Percentiles rank a stretch among this genome's conserved stretches.
phyloP scores from a whole-genome alignment of 2,329 filamentous ascomycete species.

The Stemphylium lycopersici region DNA sequence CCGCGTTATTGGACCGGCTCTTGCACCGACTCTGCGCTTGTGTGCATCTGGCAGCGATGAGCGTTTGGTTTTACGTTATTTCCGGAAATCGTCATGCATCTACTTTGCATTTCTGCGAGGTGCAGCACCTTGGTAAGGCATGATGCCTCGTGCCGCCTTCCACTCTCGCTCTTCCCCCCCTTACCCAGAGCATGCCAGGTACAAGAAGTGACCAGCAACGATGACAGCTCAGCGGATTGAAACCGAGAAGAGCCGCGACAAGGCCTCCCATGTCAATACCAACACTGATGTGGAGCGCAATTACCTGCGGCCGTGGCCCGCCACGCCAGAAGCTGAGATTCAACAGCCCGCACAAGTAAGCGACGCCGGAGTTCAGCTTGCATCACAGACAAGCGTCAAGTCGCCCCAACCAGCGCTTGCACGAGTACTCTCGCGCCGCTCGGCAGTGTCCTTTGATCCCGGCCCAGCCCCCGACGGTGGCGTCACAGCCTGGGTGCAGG shows the following conservation, averaged over 20 bases:
- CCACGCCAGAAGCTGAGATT: constrained; percentile 24
- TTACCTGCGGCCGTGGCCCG: constrained; percentile 18
- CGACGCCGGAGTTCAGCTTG: constrained; percentile 6
- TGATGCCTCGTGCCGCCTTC: no score
- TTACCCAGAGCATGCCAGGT: not conserved
- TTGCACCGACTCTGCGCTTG: not conserved
- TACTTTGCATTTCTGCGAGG: not conserved
- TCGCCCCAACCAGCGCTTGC: constrained; percentile 13
- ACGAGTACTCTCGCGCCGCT: constrained; percentile 30
- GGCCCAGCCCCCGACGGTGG: constrained; percentile 56
- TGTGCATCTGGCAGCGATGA: not conserved
- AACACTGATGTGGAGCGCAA: constrained; percentile 6
- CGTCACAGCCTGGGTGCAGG: constrained; percentile 61
- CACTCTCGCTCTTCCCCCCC: not conserved
- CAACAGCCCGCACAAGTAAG: constrained; percentile 11
- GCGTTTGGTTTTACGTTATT: not conserved
- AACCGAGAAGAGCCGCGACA: not conserved
- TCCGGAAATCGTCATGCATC: not conserved
- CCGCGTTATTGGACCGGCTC: not conserved
- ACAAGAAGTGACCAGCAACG: not conserved
- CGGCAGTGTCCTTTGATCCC: constrained; percentile 33
- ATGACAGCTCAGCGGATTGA: not conserved
- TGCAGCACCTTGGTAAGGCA: not conserved
- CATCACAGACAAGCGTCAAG: not conserved
- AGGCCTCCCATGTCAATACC: not conserved